Evolutionary conservation across 148 eudicot genomes (phyloP), one percentile per base, ranked within the genome.

Genomic region (Silene conica): DNA sequence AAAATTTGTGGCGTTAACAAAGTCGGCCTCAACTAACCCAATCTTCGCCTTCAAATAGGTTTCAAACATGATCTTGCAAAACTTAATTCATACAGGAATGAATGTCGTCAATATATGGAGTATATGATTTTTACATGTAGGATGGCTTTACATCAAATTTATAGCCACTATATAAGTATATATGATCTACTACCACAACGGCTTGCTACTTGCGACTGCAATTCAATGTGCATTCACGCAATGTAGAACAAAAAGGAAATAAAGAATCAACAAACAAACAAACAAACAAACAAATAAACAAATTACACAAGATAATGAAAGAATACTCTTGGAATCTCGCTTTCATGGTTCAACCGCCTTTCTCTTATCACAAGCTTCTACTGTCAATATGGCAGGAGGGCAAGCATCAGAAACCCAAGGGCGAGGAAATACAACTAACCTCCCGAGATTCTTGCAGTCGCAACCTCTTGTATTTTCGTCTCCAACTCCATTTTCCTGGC

Each of bases 281-380:
- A 77, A 78, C 62, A 69, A 28, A 76, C 67, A n/a, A 71, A 72
- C n/a, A 28, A 77, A 78, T 57, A 69, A 28, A 76, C 67, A 80
- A 80, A 80, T 76, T 80, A 76, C 83, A 80, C 15, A 74, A 76
- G 73, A 52, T 31, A 63, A 73, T 45, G 50, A 70, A 66, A 71
- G 61, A 61, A 60, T 74, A 69, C 55, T 73, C 16, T 28, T 21
- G 41, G 54, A 26, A 57, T 48, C 63, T 41, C 38, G 45, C 54
- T 20, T 69, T 8, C 38, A 5, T 55, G 71, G 18, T 56, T 70
- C 67, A 69, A 74, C 52, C 63, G 14, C 10, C 61, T 75, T 70
- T 71, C 43, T 66, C 7, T 6, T 73, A 68, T 69, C 69, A 19
- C 69, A 34, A 54, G 52, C 77, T 71, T 66, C 54, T 21, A 38